Evolutionary conservation across 2,329 filamentous ascomycete species (phyloP), one percentile per base, ranked within the genome.

Genomic region (Aureobasidium sp.): DNA sequence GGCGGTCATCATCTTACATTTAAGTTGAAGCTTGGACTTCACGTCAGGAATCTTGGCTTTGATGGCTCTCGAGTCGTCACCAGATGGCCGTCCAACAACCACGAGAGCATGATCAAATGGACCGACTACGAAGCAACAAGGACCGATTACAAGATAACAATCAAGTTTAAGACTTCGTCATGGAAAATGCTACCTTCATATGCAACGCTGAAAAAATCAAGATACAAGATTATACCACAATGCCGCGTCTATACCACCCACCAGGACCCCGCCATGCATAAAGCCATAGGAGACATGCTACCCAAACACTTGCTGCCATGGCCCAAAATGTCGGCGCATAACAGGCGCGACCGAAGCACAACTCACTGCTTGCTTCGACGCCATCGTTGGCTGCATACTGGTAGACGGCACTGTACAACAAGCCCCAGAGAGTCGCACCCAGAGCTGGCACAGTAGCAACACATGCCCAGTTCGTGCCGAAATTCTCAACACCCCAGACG

Each of bases 401-500:
- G 63, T 94, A 94, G 2, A 88, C 83, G 0, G 76, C 79, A 5
- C 86, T 88, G 67, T 97, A 98, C n/a, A 96, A 74, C 0, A 93
- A 69, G 0, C 90, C 89, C 90, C 91, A 98, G 27, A 95, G 78
- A 0, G 89, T 89, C 0, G 91, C 90, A 0, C 91, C 93, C 0
- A 86, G 71, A 0, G 93, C 93, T 2, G 93, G 93, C 54, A 91
- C 84, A 76, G 94, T 93, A 37, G 90, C 90, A 6, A 97, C 83
- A 57, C 97, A 90, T 8, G 93, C 93, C 83, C 91, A 98, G 63
- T 98, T 97, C 0, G 93, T 98, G 55, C 89, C 93, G 66, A 98
- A 97, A 67, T 97, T 98, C 73, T 97, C 90, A 0, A 95, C 90
- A 22, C 93, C 93, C 93, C 93, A 98, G 40, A 98, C 91, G 8